Evolutionary conservation across 768 basidiomycete genomes (phyloP).

Genomic region (Tylopilus sp.): DNA sequence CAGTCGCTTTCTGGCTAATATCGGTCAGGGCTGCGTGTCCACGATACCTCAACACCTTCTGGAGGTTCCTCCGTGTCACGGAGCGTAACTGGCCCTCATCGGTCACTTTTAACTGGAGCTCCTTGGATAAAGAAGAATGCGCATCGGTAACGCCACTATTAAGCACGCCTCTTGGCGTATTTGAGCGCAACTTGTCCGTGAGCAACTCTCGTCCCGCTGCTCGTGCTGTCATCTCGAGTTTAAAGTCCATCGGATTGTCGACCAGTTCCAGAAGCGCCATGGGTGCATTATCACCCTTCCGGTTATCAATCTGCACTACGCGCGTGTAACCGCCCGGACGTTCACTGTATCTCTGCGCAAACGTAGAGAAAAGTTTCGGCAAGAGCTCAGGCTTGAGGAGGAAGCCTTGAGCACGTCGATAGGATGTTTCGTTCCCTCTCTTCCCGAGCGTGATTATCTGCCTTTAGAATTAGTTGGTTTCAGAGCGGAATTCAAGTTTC

Average conservation of each 20-base stretch:
- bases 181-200: constrained; percentile 47
- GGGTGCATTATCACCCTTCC: constrained; percentile 90
- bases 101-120: constrained; percentile 38
- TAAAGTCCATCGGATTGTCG: constrained; percentile 86
- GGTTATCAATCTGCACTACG: constrained; percentile 86
- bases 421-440: constrained; percentile 68
- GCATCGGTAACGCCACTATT: constrained; percentile 48
- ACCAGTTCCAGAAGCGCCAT: constrained; percentile 92
- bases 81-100: constrained; percentile 49
- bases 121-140: constrained; percentile 45
- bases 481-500: neutral
- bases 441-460: constrained; percentile 94
- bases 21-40: constrained; percentile 42
- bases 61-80: constrained; percentile 71
- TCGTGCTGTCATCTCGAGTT: constrained; percentile 84
- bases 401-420: constrained; percentile 72
- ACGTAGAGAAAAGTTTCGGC: constrained; percentile 79
- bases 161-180: constrained; percentile 45
- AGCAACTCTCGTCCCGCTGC: constrained; percentile 83
- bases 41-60: constrained; percentile 67
- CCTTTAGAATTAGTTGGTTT: constrained; percentile 3
- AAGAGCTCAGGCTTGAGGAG: constrained; percentile 68
- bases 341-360: constrained; percentile 74
- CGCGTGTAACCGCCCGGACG: constrained; percentile 95
- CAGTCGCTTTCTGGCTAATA: constrained; percentile 53